Evolutionary conservation across 2,329 filamentous ascomycete species (phyloP), one percentile per base, ranked within the genome.

Genomic region (Escovopsis weberi): DNA sequence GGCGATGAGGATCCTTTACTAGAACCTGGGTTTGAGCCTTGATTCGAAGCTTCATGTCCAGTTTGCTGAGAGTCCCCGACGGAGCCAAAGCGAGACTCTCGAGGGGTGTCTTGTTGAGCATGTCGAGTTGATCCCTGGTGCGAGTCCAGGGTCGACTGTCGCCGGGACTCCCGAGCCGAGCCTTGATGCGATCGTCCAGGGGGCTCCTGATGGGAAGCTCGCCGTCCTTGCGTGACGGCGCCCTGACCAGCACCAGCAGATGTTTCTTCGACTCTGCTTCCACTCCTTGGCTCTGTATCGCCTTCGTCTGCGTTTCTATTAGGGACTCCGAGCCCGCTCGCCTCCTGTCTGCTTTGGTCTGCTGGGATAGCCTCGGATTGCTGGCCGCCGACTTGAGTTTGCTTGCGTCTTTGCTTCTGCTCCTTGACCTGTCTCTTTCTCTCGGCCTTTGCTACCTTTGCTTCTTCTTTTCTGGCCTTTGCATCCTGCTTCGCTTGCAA

Each of bases 361-460:
- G 23, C 23, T 23, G 4, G 4, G 23, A 23, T 2, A 23, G 6
- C 23, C 23, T 23, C 23, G 23, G 23, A 23, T 23, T 23, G 23
- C 23, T 23, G 23, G 6, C 23, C 23, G 23, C 23, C 6, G 54
- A 5, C 48, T 45, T 2, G 41, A 34, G 39, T 51, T 53, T 26
- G 44, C 43, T 43, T 50, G 48, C 3, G 47, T 43, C 65, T 75
- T 23, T 67, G 69, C 55, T 73, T 76, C 43, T 76, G 70, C 43
- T 70, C 68, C 47, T 72, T 69, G 18, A 57, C 54, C 4, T 61
- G 50, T 9, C 63, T 66, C 53, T 72, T 77, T 48, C 76, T 68
- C 48, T 75, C 73, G 2, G 65, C 64, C 49, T 67, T 72, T 37
- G 62, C 65, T 2, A 66, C 62, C 52, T 70, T 73, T 42, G 71